Evolutionary conservation across 129 eudicot genomes (phyloP).

Genomic region (Centrapalus pauciflorus): DNA sequence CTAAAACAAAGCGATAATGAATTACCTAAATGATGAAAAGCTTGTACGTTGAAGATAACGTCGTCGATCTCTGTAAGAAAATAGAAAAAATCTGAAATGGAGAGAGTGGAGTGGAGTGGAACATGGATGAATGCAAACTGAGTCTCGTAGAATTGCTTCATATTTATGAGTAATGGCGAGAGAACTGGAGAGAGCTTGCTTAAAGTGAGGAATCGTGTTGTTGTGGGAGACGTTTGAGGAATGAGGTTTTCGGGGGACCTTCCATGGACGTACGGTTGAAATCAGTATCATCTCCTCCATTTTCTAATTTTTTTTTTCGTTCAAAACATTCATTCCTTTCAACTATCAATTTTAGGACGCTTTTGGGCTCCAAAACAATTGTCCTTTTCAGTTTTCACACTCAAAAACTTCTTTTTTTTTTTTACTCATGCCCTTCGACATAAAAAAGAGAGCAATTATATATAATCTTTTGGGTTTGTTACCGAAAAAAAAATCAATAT

Average conservation of each 20-base stretch:
- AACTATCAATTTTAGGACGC: no score
- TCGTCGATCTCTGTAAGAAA: neutral
- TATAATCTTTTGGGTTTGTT: no score
- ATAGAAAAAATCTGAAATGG: neutral
- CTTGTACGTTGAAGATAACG: neutral
- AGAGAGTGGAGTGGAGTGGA: slow-evolving; percentile 2
- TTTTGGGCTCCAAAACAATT: no score
- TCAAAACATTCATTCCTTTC: no score
- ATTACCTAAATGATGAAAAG: slow-evolving; percentile 9
- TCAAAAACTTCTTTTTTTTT: no score
- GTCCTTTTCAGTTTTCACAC: no score
- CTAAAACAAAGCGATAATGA: neutral
- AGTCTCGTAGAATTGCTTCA: neutral
- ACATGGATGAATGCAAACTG: neutral
- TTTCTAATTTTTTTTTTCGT: no score
- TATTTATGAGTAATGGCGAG: slow-evolving; percentile 3
- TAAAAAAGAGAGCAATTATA: no score
- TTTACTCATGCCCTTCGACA: no score
- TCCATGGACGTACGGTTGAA: slow-evolving; percentile 17
- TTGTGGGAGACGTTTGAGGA: slow-evolving; percentile 18
- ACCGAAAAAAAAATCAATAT: no score
- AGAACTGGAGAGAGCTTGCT: neutral
- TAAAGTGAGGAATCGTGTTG: slow-evolving; percentile 21
- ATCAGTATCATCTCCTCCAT: slow-evolving; percentile 1
- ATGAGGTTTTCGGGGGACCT: slow-evolving; percentile 20